Base-by-base conservation (phyloP, 192 early-diverging fungal species). In the Podila epicladia region DNA sequence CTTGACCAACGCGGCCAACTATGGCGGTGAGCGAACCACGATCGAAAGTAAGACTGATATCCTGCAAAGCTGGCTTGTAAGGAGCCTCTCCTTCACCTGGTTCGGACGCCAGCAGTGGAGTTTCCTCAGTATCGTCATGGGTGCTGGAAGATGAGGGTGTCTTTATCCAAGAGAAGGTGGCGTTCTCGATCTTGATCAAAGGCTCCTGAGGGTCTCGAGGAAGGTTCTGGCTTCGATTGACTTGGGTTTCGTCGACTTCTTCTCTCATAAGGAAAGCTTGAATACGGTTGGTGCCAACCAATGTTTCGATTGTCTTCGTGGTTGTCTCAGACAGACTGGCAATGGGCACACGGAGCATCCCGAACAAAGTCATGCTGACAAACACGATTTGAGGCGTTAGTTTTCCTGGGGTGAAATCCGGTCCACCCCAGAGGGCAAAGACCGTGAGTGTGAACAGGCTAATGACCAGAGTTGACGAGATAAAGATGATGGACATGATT, bases 321-420 rank as follows among this genome's bases (percentile, higher is more conserved):
- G 91, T 84, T 17, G 88, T 87, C 60, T 92, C 90, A 11, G 92
- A 90, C 51, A 92, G 67, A 9, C 41, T 59, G 12, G 61, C 67
- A 28, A 91, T 79, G 13, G 90, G 92, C 19, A 82, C 76, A n/a
- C 87, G 82, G 9, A 94, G 72, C 69, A 84, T 85, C 20, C 89
- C 83, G 70, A 93, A 93, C 20, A 94, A 72, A 3, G 89, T 84
- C 53, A 93, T 78, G 55, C 87, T 86, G 3, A 91, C 89, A 67
- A 93, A 94, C 0, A 92, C 93, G 15, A 87, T 83, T 29, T 78
- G 75, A 4, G 75, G 64, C 29, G 75, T 78, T 9, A 78, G 58
- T 32, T 71, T 67, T 1, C 75, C 75, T 1, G 22, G 20, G 5
- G 75, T 45, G 37, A 66, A 66, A 11, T 66, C 75, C 15, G 68